phyloP scores from a whole-genome alignment of 306 rosid genomes.

The Cotoneaster glaucophyllus region DNA sequence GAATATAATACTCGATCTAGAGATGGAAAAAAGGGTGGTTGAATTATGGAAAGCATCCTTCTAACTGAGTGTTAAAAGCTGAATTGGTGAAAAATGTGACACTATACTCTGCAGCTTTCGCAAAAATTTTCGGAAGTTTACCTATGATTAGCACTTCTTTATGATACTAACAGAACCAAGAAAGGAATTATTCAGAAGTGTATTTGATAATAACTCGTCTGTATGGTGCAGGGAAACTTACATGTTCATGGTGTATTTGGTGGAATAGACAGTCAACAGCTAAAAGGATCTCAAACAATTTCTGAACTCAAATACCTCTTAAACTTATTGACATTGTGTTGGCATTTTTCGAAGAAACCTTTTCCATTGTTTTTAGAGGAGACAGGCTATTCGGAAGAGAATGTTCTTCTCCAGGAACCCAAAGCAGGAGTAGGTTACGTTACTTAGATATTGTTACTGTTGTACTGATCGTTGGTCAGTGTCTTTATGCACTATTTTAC shows the following conservation, averaged over 20 bases:
- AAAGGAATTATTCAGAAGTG: background rate
- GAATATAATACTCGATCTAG: background rate
- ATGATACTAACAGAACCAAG: background rate
- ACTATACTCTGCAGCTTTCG: background rate
- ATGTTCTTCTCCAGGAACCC: constrained; percentile 85
- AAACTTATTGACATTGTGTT: constrained; percentile 71
- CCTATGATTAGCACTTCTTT: background rate
- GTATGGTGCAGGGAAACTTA: constrained; percentile 60
- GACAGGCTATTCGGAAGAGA: constrained; percentile 62
- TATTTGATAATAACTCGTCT: background rate
- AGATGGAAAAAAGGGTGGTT: background rate
- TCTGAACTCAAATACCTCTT: constrained; percentile 69
- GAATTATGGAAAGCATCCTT: background rate
- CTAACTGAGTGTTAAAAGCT: background rate
- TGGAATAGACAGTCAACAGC: constrained; percentile 61
- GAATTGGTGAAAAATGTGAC: background rate
- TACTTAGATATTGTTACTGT: background rate
- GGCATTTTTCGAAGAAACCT: constrained; percentile 92
- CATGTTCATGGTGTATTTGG: constrained; percentile 71
- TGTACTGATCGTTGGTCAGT: background rate
- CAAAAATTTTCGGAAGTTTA: background rate
- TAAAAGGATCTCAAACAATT: constrained; percentile 55
- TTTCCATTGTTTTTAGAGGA: constrained; percentile 75
- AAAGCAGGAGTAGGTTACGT: constrained; percentile 82
- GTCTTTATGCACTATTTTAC: background rate